Base-by-base conservation (phyloP, 139 green algal genomes). In the Chlamydomonas sp. region DNA sequence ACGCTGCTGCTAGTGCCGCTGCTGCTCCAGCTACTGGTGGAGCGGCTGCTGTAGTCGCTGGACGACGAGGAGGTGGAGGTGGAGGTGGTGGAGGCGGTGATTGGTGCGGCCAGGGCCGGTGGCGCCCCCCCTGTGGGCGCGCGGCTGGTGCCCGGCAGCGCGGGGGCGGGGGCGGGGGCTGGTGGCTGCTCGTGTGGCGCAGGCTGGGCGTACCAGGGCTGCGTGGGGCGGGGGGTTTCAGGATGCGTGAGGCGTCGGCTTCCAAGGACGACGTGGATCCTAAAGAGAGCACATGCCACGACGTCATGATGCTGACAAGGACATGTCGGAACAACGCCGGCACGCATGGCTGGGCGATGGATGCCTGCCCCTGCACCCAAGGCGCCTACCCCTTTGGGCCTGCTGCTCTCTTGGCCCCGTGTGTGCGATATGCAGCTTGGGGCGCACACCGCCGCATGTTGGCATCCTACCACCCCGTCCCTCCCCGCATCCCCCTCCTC, bases 171-270 rank as follows among this genome's bases (percentile, higher is more conserved):
- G 57, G 74, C 87, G 6, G 61, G 62, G 60, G 67, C 67, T 17
- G 5, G 31, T 5, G 67, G 58, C 3, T 77, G 77, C 85, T 92
- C 84, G 17, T 16, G 61, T 64, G 80, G 31, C 2, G 20, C 18
- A 20, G 62, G 63, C 80, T 89, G 78, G 7, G 89, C 86, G 69
- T 94, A 95, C 92, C 91, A 93, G 73, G 91, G 91, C 88, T 91
- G 84, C 72, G 71, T 76, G 58, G 60, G 61, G 58, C 71, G 84
- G 5, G 14, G 5, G 62, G 17, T 1, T 83, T 18, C 14, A 64
- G 63, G 10, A 31, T 20, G 12, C 69, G 18, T 60, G 31, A 14
- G 10, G 16, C 72, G 17, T 4, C 5, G 18, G 6, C 72, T 8
- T 20, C 66, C 9, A 14, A 10, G 12, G 10, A 14, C 66, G 12